phyloP scores from a whole-genome alignment of 2,329 filamentous ascomycete species.

The Fusarium sp. region DNA sequence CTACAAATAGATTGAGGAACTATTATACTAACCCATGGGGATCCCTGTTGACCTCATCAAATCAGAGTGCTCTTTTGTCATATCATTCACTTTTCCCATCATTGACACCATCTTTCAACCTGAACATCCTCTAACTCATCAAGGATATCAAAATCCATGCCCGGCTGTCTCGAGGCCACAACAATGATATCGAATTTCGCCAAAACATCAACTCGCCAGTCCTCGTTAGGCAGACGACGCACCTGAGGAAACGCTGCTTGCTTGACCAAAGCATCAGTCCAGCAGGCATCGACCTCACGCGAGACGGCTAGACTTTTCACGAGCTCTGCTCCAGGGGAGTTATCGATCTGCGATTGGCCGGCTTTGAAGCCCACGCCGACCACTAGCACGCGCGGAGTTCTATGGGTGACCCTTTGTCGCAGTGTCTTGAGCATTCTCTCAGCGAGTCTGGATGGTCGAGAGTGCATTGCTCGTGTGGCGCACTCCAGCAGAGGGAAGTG shows the following conservation, averaged over 20 bases:
- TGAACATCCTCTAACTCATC: constrained; percentile 51
- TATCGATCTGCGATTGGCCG: constrained; percentile 59
- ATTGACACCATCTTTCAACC: constrained; percentile 56
- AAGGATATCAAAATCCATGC: constrained; percentile 55
- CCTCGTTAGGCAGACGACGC: constrained; percentile 50
- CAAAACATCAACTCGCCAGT: constrained; percentile 54
- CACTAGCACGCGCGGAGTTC: constrained; percentile 53
- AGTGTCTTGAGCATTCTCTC: constrained; percentile 48
- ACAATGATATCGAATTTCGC: constrained; percentile 57
- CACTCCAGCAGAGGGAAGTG: constrained; percentile 60
- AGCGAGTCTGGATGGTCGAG: constrained; percentile 55
- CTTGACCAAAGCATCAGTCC: constrained; percentile 57
- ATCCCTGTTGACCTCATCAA: not conserved
- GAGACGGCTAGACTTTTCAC: constrained; percentile 52
- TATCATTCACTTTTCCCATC: not conserved
- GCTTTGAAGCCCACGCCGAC: constrained; percentile 63
- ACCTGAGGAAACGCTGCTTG: constrained; percentile 56
- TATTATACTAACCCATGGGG: not conserved
- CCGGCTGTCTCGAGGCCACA: constrained; percentile 56
- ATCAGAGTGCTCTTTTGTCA: not conserved
- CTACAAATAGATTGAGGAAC: not conserved
- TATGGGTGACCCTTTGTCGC: constrained; percentile 19
- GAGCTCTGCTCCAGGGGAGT: constrained; percentile 60
- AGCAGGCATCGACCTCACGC: constrained; percentile 54
- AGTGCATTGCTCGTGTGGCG: constrained; percentile 57